Base-by-base conservation (phyloP, 495 filamentous ascomycete genomes). In the Cercophora sp. region DNA sequence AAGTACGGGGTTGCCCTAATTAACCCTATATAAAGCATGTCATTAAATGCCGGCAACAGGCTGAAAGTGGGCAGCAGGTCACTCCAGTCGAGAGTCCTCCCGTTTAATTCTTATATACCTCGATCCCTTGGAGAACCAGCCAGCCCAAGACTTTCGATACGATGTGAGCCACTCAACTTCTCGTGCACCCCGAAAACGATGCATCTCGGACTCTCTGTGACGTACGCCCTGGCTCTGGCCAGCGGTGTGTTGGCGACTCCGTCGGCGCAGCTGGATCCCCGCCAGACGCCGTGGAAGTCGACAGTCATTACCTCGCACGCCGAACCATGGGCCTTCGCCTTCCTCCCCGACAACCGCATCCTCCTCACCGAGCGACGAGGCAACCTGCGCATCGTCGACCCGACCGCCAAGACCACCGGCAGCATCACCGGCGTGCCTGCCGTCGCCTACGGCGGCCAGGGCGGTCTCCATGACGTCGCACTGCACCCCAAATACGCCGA, bases 271-370 rank as follows among this genome's bases (percentile, higher is more conserved):
- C 51, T 69, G 15, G 53, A 60, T 25, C 44, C 61, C 48, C 66
- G 66, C 56, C 66, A 69, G 54, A 51, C 43, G 16, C 61, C 66
- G 25, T 69, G 58, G 22, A 60, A 37, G 51, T 62, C 66, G 24
- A 64, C 63, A 34, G 56, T 52, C 54, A 64, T 69, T 47, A 69
- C 61, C 51, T 26, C 27, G 55, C 56, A 58, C 54, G 29, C 59
- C 57, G 63, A 66, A 51, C 66, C 66, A 22, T 69, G 66, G 66
- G 59, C 66, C 46, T 35, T 69, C 43, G 66, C 66, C 48, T 69
- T 69, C 59, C 58, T 69, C 47, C 66, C 66, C 29, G 66, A 69
- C 52, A 57, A 65, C 52, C 63, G 63, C 45, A 44, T 69, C 59
- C 61, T 69, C 57, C 61, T 69, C 40, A 69, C 59, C 51, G 66